Base-by-base conservation (phyloP, 2,329 filamentous ascomycete species). In the Diaporthe vaccinii region DNA sequence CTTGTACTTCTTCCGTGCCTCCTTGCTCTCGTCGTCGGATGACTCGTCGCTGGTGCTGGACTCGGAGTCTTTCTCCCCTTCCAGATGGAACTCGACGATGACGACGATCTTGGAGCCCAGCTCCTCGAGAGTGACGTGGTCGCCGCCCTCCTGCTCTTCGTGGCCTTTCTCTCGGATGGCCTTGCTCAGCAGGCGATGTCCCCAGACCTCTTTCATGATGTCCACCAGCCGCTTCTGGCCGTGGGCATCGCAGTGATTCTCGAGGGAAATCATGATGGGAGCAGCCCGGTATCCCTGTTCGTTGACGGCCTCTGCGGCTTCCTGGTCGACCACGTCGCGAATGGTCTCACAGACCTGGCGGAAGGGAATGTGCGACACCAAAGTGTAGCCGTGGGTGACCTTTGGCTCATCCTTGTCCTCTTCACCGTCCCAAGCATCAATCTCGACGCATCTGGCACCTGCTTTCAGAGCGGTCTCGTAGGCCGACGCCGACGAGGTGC, bases 401-500 rank as follows among this genome's bases (percentile, higher is more conserved):
- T 93, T 93, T 5, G 92, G 92, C 81, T 93, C 92, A 14, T 91
- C 87, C 53, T 83, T 83, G 78, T 93, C 82, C 12, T 91, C 88
- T 51, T 88, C 85, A 65, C 92, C 87, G 79, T 94, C 92, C 93
- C 92, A 94, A 1, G 91, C 93, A 79, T 94, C 92, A 72, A 94
- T 94, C 83, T 94, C 93, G 51, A 94, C 92, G 78, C 93, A 94
- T 9, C 93, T 86, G 2, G 91, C 91, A 1, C 92, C 93, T 0
- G 91, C 89, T 41, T 83, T 85, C 22, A 94, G 84, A 0, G 91
- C 91, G 8, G 87, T 90, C 79, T 91, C 87, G 80, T 94, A 94
- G 0, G 91, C 92, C 5, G 86, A 84, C 10, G 91, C 91, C 3
- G 89, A 90, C 2, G 91, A 93, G 31, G 85, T 85, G 6, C 93